Evolutionary conservation across 2,329 filamentous ascomycete species (phyloP).

Genomic region (Penicillium expansum): DNA sequence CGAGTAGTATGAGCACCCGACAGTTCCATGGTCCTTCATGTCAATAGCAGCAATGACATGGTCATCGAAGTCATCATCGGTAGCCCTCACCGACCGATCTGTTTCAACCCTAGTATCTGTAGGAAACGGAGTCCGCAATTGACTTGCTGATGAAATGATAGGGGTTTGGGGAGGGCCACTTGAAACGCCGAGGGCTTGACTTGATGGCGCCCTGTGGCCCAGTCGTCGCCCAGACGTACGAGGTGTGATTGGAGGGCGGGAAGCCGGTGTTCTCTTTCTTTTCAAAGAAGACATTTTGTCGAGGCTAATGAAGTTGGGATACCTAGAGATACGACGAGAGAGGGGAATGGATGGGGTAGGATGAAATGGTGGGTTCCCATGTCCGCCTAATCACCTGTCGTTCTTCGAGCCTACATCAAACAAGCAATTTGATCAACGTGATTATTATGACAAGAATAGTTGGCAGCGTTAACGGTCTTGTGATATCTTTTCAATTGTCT

Average conservation of each 20-base stretch:
- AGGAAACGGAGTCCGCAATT: constrained; percentile 8
- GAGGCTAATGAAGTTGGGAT: no score
- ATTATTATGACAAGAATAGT: no score
- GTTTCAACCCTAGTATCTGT: constrained; percentile 12
- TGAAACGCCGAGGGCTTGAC: constrained; percentile 2
- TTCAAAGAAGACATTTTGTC: constrained; percentile 16
- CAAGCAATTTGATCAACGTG: neutral
- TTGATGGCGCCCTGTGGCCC: constrained; percentile 4
- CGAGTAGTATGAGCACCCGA: constrained; percentile 84
- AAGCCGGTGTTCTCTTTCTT: constrained; percentile 14
- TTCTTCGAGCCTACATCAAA: neutral
- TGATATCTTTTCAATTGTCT: no score
- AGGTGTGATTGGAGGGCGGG: constrained; percentile 14
- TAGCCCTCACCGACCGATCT: constrained; percentile 34
- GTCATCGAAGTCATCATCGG: constrained; percentile 52
- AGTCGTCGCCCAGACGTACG: constrained; percentile 8
- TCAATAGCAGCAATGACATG: constrained; percentile 81
- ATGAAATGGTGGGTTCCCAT: constrained; percentile 2
- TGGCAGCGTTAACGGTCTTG: no score
- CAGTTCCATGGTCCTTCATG: constrained; percentile 63
- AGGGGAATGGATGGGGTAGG: neutral
- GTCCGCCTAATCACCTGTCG: neutral
- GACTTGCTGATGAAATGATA: constrained; percentile 5
- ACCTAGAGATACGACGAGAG: neutral
- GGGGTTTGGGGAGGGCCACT: constrained; percentile 5